Percentiles rank a stretch among this genome's conserved stretches.
These are phyloP conservation scores for Pyrenopolyporus hunteri DNA, from an alignment of 495 filamentous ascomycete genomes.

Conservation along the genomic window DNA sequence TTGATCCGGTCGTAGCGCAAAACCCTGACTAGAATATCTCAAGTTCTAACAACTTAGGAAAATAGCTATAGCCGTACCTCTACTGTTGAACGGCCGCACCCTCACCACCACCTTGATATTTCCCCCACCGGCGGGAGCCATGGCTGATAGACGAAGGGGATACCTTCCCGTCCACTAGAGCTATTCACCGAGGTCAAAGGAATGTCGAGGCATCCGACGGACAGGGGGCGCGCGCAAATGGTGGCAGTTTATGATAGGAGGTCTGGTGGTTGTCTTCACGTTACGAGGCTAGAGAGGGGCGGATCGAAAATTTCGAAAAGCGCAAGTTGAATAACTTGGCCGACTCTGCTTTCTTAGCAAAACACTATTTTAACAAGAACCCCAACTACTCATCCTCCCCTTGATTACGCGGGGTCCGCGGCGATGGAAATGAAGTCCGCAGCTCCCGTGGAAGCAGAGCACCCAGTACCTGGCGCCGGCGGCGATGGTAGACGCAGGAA, in stretches of 20 bases:
- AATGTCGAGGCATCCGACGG: conserved; percentile 38
- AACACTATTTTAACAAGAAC: conserved; percentile 4
- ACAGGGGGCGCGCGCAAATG: conserved; percentile 12
- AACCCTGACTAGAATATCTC: neutral
- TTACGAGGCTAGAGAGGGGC: conserved; percentile 4
- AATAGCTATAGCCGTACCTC: conserved; percentile 67
- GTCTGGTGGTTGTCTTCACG: conserved; percentile 10
- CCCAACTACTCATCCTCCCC: conserved; percentile 22
- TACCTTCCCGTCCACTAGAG: conserved; percentile 35
- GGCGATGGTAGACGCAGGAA: conserved; percentile 7
- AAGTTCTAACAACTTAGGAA: neutral
- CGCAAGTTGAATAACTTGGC: conserved; percentile 13
- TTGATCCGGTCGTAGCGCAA: conserved; percentile 2
- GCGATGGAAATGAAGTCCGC: conserved; percentile 6
- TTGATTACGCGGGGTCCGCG: conserved; percentile 17
- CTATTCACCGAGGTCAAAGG: conserved; percentile 23
- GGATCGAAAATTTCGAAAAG: conserved; percentile 14
- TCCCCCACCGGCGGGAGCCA: conserved; percentile 82
- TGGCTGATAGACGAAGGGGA: conserved; percentile 48
- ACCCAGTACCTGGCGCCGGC: conserved; percentile 13
- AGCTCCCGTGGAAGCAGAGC: conserved; percentile 8
- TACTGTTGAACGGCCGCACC: conserved; percentile 86
- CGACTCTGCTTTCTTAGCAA: conserved; percentile 18
- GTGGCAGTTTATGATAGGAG: conserved; percentile 1
- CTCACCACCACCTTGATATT: conserved; percentile 99